Base-by-base conservation (phyloP, 495 filamentous ascomycete genomes). In the Paragyromitra xinjiangensis region DNA sequence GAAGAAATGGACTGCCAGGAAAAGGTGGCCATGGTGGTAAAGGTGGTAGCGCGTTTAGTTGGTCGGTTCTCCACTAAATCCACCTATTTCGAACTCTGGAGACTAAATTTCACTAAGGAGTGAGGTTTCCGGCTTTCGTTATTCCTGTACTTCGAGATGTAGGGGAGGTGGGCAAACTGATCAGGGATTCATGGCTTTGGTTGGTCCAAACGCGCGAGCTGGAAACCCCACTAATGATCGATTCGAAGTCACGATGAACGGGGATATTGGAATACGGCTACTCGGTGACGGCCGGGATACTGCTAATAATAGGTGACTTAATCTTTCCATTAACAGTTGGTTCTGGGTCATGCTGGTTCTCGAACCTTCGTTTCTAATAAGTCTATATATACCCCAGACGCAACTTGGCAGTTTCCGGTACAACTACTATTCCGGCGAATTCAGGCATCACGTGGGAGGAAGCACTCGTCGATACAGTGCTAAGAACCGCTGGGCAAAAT, bases 391-490 rank as follows among this genome's bases (percentile, higher is more conserved):
- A n/a, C n/a, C 6, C n/a, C 2, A 61, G 56, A 12, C 56, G 56
- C 11, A 61, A 61, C n/a, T 14, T 61, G 29, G 37, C 56, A 37
- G 56, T 61, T 61, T 37, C 56, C n/a, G 56, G 56, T 26, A 61
- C 56, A 61, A 61, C 56, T n/a, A 61, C 56, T 39, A 61, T 61
- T 61, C 56, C 56, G 29, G 56, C 56, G n/a, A 61, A 61, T 22
- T 61, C 56, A 61, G 56, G 56, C 26, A 37, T 61, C 29, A 61
- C 56, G 16, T 61, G 56, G 56, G 56, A 61, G 19, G 56, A 61
- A 61, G 56, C 56, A 37, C 26, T 61, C 16, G 56, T 61, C 19
- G 56, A 61, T 61, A 61, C 56, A 1, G 56, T 61, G 29, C 56
- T 61, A 7, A 34, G 56, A 7, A 61, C 56, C n/a, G 56, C 56